Evolutionary conservation across 2,329 filamentous ascomycete species (phyloP), one percentile per base, ranked within the genome.

Genomic region (Didymella glomerata): DNA sequence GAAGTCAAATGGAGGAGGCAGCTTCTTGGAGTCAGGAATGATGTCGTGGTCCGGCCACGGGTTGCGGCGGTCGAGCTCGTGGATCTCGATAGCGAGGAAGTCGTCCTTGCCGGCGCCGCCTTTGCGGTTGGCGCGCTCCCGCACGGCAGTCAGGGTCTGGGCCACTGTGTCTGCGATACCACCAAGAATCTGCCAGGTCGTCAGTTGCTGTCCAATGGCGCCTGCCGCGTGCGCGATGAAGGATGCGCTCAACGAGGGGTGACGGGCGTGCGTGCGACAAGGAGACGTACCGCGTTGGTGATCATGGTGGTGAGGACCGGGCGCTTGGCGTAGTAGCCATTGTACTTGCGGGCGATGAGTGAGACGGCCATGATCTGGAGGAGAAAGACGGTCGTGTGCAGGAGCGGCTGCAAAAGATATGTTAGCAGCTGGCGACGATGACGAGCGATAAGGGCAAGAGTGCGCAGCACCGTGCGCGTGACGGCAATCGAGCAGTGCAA

Each of bases 251-350:
- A 53, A 34, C 27, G 25, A 41, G n/a, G 7, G n/a, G 42, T 52
- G 34, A 16, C 25, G 22, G 22, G 27, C 3, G 25, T 25, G 9
- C 42, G 59, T 47, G 48, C 49, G 30, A 30, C 46, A 47, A n/a
- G 48, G 54, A 66, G 53, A 76, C 85, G 74, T 86, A 90, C 90
- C 67, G 95, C 91, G 81, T 99, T 99, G 77, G 94, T 97, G 75
- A 97, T 92, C 94, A 99, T 99, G 79, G 96, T 99, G 63, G 95
- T 99, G 72, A 99, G 86, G 41, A 99, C 91, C 73, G 94, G 95
- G 74, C 91, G 90, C 74, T 93, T 89, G 67, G 92, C 89, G 85
- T 98, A 99, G 82, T 96, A 97, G 67, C 88, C 85, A 80, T 97
- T 97, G 84, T 96, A 99, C 75, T 92, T 91, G 70, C 91, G 86